phyloP scores from a whole-genome alignment of 2,329 filamentous ascomycete genomes.

The Xylaria sp. region DNA sequence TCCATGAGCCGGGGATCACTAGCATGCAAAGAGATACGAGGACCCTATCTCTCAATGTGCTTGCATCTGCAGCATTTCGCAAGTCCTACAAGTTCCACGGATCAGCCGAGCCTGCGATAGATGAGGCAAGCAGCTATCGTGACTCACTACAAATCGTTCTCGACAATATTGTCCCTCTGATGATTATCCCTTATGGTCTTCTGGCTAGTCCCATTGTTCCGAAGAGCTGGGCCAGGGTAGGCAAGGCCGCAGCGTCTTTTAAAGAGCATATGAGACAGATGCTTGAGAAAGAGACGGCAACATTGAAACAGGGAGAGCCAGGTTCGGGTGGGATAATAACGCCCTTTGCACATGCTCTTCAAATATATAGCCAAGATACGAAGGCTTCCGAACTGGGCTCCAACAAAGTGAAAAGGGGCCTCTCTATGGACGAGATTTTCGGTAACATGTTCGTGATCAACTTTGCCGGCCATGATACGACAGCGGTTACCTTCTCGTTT shows the following conservation, averaged over 20 bases:
- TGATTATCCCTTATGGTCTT: slow-evolving; percentile 38
- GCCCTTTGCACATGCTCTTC: background rate
- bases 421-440: slow-evolving; percentile 36
- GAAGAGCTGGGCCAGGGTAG: slow-evolving; percentile 31
- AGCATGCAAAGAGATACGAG: slow-evolving; percentile 41
- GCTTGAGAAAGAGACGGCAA: slow-evolving; percentile 39
- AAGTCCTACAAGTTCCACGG: slow-evolving; percentile 44
- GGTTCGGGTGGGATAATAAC: slow-evolving; percentile 8
- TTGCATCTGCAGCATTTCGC: slow-evolving; percentile 42
- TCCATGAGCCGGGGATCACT: slow-evolving; percentile 21
- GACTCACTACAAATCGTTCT: slow-evolving; percentile 45
- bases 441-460: slow-evolving; percentile 48
- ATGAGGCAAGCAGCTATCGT: slow-evolving; percentile 39
- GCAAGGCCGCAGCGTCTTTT: slow-evolving; percentile 38
- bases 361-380: background rate
- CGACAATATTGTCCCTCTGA: slow-evolving; percentile 43
- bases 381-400: background rate
- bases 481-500: slow-evolving; percentile 41
- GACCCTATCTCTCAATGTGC: slow-evolving; percentile 46
- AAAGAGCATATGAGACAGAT: slow-evolving; percentile 43
- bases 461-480: slow-evolving; percentile 48
- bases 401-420: background rate
- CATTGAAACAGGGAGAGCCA: slow-evolving; percentile 11
- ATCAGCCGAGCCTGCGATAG: slow-evolving; percentile 15
- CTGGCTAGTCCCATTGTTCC: slow-evolving; percentile 33